Conservation (phyloP, 306 rosid genomes). For the Cicer chorassanicum region DNA sequence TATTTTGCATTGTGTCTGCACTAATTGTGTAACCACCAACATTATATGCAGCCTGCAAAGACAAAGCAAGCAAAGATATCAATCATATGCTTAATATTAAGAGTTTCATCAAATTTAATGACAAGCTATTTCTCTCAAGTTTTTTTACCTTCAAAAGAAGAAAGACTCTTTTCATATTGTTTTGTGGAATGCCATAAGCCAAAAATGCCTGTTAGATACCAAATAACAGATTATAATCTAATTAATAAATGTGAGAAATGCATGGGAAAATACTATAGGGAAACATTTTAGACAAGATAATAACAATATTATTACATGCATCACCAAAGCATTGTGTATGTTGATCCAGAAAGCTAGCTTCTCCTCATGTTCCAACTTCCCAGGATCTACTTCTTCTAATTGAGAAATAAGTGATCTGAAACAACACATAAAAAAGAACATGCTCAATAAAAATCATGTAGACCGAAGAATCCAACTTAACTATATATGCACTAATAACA, state of each 20-base stretch:
- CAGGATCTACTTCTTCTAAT: conserved; percentile 80
- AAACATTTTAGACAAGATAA: conserved; percentile 24
- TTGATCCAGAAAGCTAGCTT: conserved; percentile 98
- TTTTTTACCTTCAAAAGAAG: conserved; percentile 83
- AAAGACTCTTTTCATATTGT: conserved; percentile 75
- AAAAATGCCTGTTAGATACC: conserved; percentile 77
- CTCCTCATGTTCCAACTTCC: conserved; percentile 81
- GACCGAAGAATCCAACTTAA: background rate
- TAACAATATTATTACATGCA: conserved; percentile 72
- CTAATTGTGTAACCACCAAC: conserved; percentile 89
- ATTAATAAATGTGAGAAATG: conserved; percentile 8
- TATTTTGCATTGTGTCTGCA: conserved; percentile 82
- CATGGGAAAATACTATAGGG: conserved; percentile 20
- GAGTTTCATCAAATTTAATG: conserved; percentile 23
- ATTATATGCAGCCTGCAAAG: conserved; percentile 92
- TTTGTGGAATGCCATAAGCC: conserved; percentile 96
- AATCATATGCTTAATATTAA: conserved; percentile 1
- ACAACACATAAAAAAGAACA: conserved; percentile 43
- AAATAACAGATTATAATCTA: conserved; percentile 33
- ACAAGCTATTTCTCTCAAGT: conserved; percentile 6
- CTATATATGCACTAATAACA: background rate
- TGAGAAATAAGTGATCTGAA: conserved; percentile 73
- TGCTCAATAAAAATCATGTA: conserved; percentile 9
- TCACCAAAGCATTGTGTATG: conserved; percentile 91
- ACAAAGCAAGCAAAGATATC: conserved; percentile 37